phyloP scores from a whole-genome alignment of 179 eudicot species.

The Carnegiea gigantea region DNA sequence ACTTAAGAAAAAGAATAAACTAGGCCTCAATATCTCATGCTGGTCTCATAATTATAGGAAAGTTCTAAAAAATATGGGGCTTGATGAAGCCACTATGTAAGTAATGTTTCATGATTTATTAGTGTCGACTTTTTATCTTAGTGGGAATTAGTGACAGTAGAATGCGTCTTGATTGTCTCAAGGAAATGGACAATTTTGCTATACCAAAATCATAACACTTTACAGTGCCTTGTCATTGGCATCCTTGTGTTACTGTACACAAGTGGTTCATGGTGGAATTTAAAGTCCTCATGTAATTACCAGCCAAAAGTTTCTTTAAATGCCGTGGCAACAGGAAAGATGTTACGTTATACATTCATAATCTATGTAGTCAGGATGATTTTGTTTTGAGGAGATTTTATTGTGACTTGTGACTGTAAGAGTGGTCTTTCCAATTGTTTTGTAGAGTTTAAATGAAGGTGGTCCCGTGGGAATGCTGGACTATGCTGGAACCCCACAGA shows the following conservation, averaged over 20 bases:
- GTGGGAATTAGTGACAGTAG: neutral
- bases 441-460: conserved; percentile 59
- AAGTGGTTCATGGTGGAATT: neutral
- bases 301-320: neutral
- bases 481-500: conserved; percentile 59
- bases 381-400: neutral
- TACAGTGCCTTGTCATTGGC: neutral
- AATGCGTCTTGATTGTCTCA: neutral
- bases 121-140: neutral
- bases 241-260: neutral
- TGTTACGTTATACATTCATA: neutral
- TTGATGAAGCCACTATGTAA: neutral
- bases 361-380: neutral
- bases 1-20: neutral
- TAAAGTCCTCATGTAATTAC: neutral
- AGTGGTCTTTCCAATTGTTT: conserved; percentile 17
- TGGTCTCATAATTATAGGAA: neutral
- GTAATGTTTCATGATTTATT: neutral
- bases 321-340: neutral
- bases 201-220: neutral
- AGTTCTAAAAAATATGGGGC: neutral
- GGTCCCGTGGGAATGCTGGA: conserved; percentile 63
- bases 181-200: neutral
- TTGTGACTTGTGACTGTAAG: conserved; percentile 11
- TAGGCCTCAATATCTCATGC: too few relatives aligned